Evolutionary conservation across 805 yeast genomes (phyloP).

Genomic region (Zygosaccharomyces bailii): DNA sequence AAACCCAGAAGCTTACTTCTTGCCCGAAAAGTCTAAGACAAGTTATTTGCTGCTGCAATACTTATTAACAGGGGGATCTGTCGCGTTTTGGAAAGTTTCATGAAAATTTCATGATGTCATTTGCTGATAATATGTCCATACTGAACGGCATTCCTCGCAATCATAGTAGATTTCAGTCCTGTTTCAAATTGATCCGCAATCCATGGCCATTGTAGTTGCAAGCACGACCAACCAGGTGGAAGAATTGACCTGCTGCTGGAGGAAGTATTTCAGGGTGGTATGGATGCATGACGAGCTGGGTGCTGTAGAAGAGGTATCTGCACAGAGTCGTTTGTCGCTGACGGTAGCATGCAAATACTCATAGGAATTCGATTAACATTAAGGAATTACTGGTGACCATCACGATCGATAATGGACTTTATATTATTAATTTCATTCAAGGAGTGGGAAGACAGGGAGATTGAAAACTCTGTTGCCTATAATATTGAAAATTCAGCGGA

Average conservation of each 20-base stretch:
- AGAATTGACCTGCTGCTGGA: neutral
- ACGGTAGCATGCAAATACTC: neutral
- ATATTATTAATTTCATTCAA: neutral
- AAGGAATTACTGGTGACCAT: neutral
- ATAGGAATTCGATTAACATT: neutral
- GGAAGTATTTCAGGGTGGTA: neutral
- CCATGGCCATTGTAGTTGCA: neutral
- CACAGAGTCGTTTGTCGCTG: neutral
- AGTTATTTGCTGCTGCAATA: too few relatives aligned
- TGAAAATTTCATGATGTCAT: too few relatives aligned
- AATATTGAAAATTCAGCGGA: too few relatives aligned
- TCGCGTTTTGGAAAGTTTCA: too few relatives aligned
- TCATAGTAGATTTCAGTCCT: neutral
- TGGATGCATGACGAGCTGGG: neutral
- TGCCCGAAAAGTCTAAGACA: too few relatives aligned
- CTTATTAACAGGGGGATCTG: too few relatives aligned
- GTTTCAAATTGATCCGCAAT: neutral
- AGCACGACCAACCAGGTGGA: neutral
- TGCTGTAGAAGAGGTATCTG: neutral
- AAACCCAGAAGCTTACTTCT: too few relatives aligned
- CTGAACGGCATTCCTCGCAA: too few relatives aligned
- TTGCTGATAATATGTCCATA: too few relatives aligned
- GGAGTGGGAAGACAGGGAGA: neutral
- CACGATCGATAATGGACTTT: neutral
- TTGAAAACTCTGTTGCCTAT: neutral